Evolutionary conservation across 345 rosid genomes (phyloP), one percentile per base, ranked within the genome.

Genomic region (Microcos paniculata): DNA sequence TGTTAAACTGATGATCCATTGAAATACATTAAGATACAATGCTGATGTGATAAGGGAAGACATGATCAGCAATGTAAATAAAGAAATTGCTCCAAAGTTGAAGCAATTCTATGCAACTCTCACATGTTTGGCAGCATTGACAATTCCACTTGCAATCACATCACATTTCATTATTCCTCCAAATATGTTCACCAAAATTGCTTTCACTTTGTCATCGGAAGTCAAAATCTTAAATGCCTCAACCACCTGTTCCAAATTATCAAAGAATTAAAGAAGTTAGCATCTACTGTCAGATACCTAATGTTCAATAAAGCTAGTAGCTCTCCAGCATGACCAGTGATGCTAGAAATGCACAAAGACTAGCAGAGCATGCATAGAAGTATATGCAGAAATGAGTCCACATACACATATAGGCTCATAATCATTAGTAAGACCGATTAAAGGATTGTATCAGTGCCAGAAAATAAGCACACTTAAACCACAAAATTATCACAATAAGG

Each of bases 131-230:
- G 98, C 99, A 74, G 99, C 99, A 85, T 96, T 96, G 78, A 94
- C 97, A 23, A 96, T 96, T 74, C 99, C 99, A 77, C 97, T 94
- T 1, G 99, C 99, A 64, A 96, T 96, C 83, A 96, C 95, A 82
- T 96, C 99, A 78, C 99, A 96, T 78, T 89, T 92, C 99, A 96
- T 96, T 69, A 96, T 96, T 70, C 99, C 99, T 51, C 99, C 99
- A 65, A 96, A 96, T 78, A 96, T 96, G 85, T 96, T 96, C 67
- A 96, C 99, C 85, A 96, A 85, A 52, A 96, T 96, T 78, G 98
- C 97, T 86, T 94, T 96, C 75, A 96, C 99, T 86, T 96, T 96
- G 3, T 92, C 97, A 80, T 96, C 99, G 31, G 99, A 94, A 48
- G 99, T 96, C 87, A 96, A 74, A 28, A 96, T 96, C 81, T 96